phyloP scores from a whole-genome alignment of 371 early-diverging fungal genomes.

The Rhizopus sp. region DNA sequence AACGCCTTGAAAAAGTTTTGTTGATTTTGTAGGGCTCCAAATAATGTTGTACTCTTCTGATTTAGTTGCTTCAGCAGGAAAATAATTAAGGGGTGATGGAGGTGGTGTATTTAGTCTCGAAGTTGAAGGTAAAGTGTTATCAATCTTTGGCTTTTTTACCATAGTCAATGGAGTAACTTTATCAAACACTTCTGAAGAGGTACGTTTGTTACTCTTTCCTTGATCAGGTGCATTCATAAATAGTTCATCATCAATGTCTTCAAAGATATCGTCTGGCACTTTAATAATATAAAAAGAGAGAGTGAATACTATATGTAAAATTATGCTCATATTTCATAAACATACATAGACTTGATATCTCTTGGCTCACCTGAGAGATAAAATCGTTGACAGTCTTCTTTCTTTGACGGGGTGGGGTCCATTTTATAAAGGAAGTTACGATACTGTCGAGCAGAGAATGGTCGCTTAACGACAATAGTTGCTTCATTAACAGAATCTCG shows the following conservation, averaged over 20 bases:
- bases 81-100: slow-evolving; percentile 19
- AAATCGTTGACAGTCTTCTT: slow-evolving; percentile 29
- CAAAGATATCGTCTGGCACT: background rate
- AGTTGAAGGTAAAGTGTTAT: background rate
- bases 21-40: slow-evolving; percentile 13
- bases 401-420: slow-evolving; percentile 14
- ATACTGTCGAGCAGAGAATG: slow-evolving; percentile 13
- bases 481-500: slow-evolving; percentile 35
- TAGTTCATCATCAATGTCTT: background rate
- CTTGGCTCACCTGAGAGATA: slow-evolving; percentile 17
- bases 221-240: too few species aligned
- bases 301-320: background rate
- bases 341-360: slow-evolving; percentile 10
- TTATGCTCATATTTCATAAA: background rate
- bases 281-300: background rate
- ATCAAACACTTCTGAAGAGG: background rate
- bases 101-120: slow-evolving; percentile 12
- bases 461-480: slow-evolving; percentile 16
- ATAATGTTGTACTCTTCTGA: slow-evolving; percentile 1
- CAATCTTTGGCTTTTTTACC: background rate
- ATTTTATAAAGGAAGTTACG: slow-evolving; percentile 25
- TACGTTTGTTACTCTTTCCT: slow-evolving; percentile 2
- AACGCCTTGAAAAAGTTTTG: slow-evolving; percentile 16
- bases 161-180: background rate
- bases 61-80: slow-evolving; percentile 2